Evolutionary conservation across 1,284 basidiomycete genomes (phyloP), one percentile per base, ranked within the genome.

Genomic region (Exobasidium cylindrosporum): DNA sequence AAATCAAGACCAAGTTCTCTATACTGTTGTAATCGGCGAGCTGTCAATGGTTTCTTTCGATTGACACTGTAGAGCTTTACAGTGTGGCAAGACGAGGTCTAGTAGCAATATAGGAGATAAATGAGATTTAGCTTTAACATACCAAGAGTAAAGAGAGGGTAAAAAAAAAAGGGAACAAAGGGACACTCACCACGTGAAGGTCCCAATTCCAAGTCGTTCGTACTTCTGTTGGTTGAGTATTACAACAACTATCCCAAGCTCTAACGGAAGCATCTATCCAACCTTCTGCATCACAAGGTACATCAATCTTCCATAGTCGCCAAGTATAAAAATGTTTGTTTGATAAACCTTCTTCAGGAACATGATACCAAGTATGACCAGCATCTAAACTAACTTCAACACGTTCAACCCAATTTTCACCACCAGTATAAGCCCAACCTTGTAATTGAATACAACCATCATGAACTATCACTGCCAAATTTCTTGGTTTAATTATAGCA

Each of bases 281-380:
- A 14, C 49, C 49, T 53, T 53, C 49, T 17, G 30, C 30, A 14
- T 53, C 49, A 4, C n/a, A 31, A 3, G 49, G 49, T 21, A 53
- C 28, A 10, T 28, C 24, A 10, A 17, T 17, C 14, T 53, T 53
- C 49, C 49, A 53, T 31, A 53, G 24, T 3, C 49, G 49, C 49
- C 49, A 53, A 31, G 49, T 53, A 31, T 53, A 53, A 14, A 21
- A 53, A n/a, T 53, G 49, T n/a, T 53, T 53, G 17, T 53, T 53
- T 3, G 49, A 53, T 4, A 53, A 17, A 31, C 28, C 28, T 31
- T 53, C 49, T 31, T 53, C 49, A 3, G 49, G 49, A 3, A 53
- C 49, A 28, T 17, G 17, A 31, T 53, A 53, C 3, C 3, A 53
- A 3, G 49, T 53, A n/a, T 21, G 28, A 14, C 49, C 49, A 4